Base-by-base conservation (phyloP, 805 yeast genomes). In the Teunomyces tritomae region DNA sequence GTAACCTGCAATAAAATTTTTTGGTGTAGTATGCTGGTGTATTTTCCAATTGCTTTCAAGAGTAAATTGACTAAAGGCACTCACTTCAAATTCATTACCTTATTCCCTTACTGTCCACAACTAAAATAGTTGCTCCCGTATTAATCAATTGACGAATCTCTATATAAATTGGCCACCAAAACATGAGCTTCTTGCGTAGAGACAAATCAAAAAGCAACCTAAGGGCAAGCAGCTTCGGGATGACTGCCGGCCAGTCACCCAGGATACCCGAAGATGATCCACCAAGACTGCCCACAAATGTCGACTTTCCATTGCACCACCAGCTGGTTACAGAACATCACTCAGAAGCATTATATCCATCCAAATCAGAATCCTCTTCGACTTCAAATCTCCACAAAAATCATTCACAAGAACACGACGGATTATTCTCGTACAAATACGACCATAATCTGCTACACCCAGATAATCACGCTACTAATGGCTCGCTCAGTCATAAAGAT, bases 131-230 rank as follows among this genome's bases (percentile, higher is more conserved):
- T 32, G 17, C 34, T 32, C 17, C 24, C 24, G 6, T 32, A 32
- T 32, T 32, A 13, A 7, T 16, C 14, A 11, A 8, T 32, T 32
- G 34, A 32, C 14, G 8, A n/a, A 16, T 34, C 39, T 34, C 26
- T 20, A 13, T 17, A 3, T 20, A 20, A 20, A 20, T 20, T 20
- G 24, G 24, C 24, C 24, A 20, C 24, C 24, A 20, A 20, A 20
- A 20, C 7, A 61, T 62, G 65, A 61, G 61, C 40, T 62, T 62
- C 44, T 57, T 62, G 45, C 56, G 62, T 51, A 45, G 59, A 37
- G 65, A 62, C 52, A 59, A 58, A 51, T 52, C 63, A 39, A 54
- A 50, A 45, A 41, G 50, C 39, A 55, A 54, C 43, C 26, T 52
- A 46, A 40, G 39, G 43, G 11, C 51, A 26, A 16, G 44, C 34